phyloP scores from a whole-genome alignment of 768 basidiomycete genomes.

The Lactifluus volemus region DNA sequence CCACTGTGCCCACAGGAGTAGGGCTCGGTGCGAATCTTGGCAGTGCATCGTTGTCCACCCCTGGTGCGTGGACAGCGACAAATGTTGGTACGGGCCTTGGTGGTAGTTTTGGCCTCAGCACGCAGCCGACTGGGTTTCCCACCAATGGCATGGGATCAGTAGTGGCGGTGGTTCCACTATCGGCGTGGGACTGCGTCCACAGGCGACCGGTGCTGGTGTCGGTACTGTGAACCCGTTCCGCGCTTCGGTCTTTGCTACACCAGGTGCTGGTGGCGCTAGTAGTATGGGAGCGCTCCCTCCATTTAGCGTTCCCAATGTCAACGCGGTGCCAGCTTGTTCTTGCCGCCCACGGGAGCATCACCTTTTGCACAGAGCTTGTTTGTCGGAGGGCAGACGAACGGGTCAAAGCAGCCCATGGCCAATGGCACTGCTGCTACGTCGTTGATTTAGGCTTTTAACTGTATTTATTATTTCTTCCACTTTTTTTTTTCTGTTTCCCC shows the following conservation, averaged over 20 bases:
- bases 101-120: conserved; percentile 2
- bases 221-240: conserved; percentile 37
- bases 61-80: conserved; percentile 10
- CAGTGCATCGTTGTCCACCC: background rate
- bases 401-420: conserved; percentile 24
- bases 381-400: conserved; percentile 15
- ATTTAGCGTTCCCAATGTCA: conserved; percentile 9
- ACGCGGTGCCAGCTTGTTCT: conserved; percentile 14
- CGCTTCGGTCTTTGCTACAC: conserved; percentile 25
- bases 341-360: conserved; percentile 16
- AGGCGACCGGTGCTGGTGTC: conserved; percentile 30
- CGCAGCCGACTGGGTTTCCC: conserved; percentile 20
- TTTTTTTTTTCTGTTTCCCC: background rate
- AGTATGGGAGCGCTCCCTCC: conserved; percentile 22
- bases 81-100: background rate
- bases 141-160: background rate
- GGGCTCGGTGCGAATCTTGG: background rate
- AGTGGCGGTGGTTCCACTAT: conserved; percentile 10
- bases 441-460: conserved; percentile 34
- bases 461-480: background rate
- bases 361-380: conserved; percentile 20
- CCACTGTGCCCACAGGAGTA: background rate
- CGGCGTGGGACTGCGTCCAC: conserved; percentile 31
- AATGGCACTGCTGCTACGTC: conserved; percentile 33
- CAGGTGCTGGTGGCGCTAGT: background rate